Evolutionary conservation across 2,329 filamentous ascomycete species (phyloP), one percentile per base, ranked within the genome.

Genomic region (Coccinonectria pachysandricola): DNA sequence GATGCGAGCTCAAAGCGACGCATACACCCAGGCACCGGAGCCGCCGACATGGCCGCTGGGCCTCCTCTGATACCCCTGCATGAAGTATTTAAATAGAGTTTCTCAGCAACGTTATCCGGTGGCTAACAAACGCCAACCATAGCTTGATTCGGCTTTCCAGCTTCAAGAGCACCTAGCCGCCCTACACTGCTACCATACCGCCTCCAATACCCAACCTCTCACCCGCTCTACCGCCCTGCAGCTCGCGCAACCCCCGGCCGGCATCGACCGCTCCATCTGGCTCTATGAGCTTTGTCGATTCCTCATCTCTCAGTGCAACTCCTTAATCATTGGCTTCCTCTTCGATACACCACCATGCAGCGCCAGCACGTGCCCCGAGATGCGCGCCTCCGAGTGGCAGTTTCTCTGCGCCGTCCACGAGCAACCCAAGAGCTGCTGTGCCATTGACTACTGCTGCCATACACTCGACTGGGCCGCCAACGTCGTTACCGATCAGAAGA

Each of bases 361-460:
- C 33, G 73, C 82, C 9, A 67, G 69, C 37, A 95, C 91, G 2
- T 98, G 91, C 49, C 86, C 87, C 16, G 91, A 98, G 59, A 98
- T 98, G 91, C 86, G 91, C 49, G 91, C 91, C 3, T 91, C 83
- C 15, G 88, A 98, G 62, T 98, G 91, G 91, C 91, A 98, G 59
- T 98, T 96, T 49, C 74, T 98, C 24, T 98, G 91, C 60, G 91
- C 91, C 26, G 91, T 96, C 3, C 91, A 98, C 53, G 88, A 96
- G 50, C 81, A 86, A 25, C 91, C 91, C 24, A 96, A 96, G 60
- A 83, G 80, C 46, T 98, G 91, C 63, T 95, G 88, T 56, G 91
- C 91, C 26, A 95, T 98, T 49, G 91, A 98, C 59, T 98, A 98
- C 61, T 95, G 87, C 68, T 96, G 88, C 54, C 91, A 98, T 53